These are phyloP conservation scores for Wickerhamiella lipophila DNA, from an alignment of 805 yeast species.

Conservation along the genomic window DNA sequence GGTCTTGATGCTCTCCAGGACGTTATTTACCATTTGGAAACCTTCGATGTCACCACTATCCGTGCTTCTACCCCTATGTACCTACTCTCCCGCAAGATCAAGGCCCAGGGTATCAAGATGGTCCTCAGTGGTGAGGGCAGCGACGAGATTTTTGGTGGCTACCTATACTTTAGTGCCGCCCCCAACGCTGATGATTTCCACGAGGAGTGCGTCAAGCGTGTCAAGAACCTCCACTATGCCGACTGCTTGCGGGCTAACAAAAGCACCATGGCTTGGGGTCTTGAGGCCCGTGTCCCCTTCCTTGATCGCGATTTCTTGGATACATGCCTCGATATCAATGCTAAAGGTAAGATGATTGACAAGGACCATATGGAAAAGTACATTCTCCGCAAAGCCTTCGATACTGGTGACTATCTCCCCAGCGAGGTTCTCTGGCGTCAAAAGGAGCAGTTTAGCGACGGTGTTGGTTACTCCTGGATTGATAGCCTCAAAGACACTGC, in stretches of 20 bases:
- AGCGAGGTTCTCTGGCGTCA: slow-evolving; percentile 98
- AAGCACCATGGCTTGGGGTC: slow-evolving; percentile 99
- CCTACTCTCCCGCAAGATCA: slow-evolving; percentile 86
- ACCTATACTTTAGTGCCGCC: slow-evolving; percentile 92
- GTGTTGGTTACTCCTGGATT: slow-evolving; percentile 99
- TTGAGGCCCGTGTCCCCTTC: slow-evolving; percentile 99
- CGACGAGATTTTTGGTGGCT: slow-evolving; percentile 98
- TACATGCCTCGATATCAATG: slow-evolving; percentile 87
- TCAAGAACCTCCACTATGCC: slow-evolving; percentile 90
- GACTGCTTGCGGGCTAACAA: slow-evolving; percentile 99
- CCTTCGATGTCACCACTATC: slow-evolving; percentile 96
- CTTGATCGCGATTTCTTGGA: slow-evolving; percentile 87
- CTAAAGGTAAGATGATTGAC: slow-evolving; percentile 77
- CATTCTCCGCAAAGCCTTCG: slow-evolving; percentile 94
- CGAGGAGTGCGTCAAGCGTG: slow-evolving; percentile 87
- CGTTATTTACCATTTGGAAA: slow-evolving; percentile 90
- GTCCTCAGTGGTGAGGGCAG: slow-evolving; percentile 98
- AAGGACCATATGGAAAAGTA: slow-evolving; percentile 81
- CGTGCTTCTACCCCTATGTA: slow-evolving; percentile 99
- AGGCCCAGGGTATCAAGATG: slow-evolving; percentile 99
- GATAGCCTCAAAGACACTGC: slow-evolving; percentile 96
- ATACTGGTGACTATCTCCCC: slow-evolving; percentile 86
- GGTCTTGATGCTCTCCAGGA: slow-evolving; percentile 93
- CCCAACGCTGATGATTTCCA: slow-evolving; percentile 91
- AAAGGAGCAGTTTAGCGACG: slow-evolving; percentile 98